phyloP scores from a whole-genome alignment of 371 early-diverging fungal species.

The Mucor mucedo region DNA sequence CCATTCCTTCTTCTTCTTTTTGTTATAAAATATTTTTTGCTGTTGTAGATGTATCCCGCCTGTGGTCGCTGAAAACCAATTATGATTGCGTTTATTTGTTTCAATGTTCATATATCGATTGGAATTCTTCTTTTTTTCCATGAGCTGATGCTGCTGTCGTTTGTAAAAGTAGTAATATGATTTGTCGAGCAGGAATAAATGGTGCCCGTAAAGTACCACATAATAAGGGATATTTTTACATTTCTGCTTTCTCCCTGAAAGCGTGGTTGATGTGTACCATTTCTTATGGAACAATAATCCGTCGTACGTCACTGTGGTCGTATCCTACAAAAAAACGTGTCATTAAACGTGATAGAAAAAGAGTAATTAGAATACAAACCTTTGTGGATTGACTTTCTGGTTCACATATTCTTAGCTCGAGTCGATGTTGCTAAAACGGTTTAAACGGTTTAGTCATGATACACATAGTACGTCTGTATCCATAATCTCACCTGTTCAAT shows the following conservation, averaged over 20 bases:
- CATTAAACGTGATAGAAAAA: not conserved
- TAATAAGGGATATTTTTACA: constrained; percentile 12
- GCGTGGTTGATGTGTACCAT: not conserved
- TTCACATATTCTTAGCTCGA: not conserved
- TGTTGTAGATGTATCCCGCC: not conserved
- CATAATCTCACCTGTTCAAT: constrained; percentile 20
- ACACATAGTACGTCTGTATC: no score
- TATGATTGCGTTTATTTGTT: constrained; percentile 2
- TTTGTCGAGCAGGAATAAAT: constrained; percentile 22
- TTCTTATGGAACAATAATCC: constrained; percentile 10
- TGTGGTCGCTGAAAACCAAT: constrained; percentile 28
- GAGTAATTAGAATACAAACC: not conserved
- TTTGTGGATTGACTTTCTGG: not conserved
- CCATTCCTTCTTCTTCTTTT: constrained; percentile 2
- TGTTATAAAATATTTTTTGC: not conserved
- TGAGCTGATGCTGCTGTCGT: not conserved
- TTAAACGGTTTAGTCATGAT: not conserved
- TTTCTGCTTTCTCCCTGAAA: not conserved
- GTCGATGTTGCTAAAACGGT: not conserved
- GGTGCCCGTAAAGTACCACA: constrained; percentile 16
- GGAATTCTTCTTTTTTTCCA: not conserved
- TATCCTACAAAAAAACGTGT: not conserved
- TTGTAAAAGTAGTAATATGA: constrained; percentile 10
- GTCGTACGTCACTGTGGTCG: constrained; percentile 3
- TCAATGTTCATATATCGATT: not conserved